Base-by-base conservation (phyloP, 164 flowering plant species). In the Platanus orientalis region DNA sequence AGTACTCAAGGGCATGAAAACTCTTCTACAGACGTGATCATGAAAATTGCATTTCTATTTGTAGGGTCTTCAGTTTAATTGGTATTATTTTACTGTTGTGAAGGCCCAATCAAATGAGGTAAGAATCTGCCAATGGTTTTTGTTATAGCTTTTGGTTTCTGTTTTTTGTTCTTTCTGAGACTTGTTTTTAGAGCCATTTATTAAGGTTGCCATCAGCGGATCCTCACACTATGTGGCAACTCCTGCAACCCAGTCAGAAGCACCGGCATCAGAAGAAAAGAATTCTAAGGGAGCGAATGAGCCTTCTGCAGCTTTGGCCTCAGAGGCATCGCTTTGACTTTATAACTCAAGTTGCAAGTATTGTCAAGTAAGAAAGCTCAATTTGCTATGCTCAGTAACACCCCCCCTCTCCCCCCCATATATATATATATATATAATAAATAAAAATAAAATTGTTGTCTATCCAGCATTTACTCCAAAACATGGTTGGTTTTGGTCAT, bases 291-390 rank as follows among this genome's bases (percentile, higher is more conserved):
- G 74, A 58, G 67, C 61, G 54, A 69, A 52, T 52, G 68, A 71
- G 29, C 60, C 71, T 51, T 67, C 76, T 28, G 34, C 74, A 28
- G 62, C 69, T 59, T 65, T 72, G 68, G 80, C 76, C 29, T 65
- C 85, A 16, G 81, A 86, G 58, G 81, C 78, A 67, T 69, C 90
- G 16, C 68, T 86, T 86, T 20, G 86, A 76, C 51, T 86, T 86
- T 45, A 72, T 86, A 42, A 48, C 65, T 60, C 92, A 89, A 82
- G 90, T 89, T 63, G 44, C 90, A 29, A 71, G 71, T 64, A 90
- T 89, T 50, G 78, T 80, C 51, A 81, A 84, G 88, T 83, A 58
- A 67, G 76, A 55, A 54, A 57, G 51, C 26, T 51, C 53, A 3
- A 24, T 34, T 20, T 58, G 16, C 25, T 24, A 27, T 17, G 13